Evolutionary conservation across 495 filamentous ascomycete genomes (phyloP), one percentile per base, ranked within the genome.

Genomic region (Penicillium steckii): DNA sequence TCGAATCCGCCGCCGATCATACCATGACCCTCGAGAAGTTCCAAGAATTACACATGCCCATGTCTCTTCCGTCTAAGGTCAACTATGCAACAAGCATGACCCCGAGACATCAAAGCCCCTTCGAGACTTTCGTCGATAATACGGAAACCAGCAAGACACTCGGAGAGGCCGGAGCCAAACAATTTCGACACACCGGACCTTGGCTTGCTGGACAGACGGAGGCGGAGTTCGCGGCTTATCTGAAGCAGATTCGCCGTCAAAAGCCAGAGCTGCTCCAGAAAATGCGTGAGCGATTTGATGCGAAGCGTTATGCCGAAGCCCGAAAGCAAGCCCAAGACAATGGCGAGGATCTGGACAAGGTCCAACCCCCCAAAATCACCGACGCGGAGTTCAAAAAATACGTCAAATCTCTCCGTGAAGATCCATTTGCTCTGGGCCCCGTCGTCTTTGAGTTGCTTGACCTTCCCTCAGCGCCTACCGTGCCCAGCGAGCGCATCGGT

Each of bases 21-120:
- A 83, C 85, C 21, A 71, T 89, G 56, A 91, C 90, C 9, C 70
- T 95, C 40, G 75, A 80, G 65, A 97, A 97, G 73, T 97, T 86
- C 78, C 88, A 91, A 59, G 91, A 96, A 63, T 72, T 91, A 61
- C 76, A 82, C 50, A 69, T 89, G 48, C 85, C 88, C 1, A 74
- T 91, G 25, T 77, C 80, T 17, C 69, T 80, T 41, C 75, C 77
- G 7, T 53, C 47, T n/a, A 62, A 66, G 32, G 56, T 67, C 45
- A 62, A 60, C 17, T 56, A 58, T 47, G 50, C 69, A 1, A 61
- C 64, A n/a, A 71, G 48, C 53, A 54, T 67, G 25, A 40, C 62
- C 7, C 61, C 65, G n/a, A 55, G 59, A 46, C 74, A 77, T 48
- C 54, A 67, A 27, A 82, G 80, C 60, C 76, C 78, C 7, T 83